Base-by-base conservation (phyloP, 495 filamentous ascomycete species). In the Friedmanniomyces endolithicus region DNA sequence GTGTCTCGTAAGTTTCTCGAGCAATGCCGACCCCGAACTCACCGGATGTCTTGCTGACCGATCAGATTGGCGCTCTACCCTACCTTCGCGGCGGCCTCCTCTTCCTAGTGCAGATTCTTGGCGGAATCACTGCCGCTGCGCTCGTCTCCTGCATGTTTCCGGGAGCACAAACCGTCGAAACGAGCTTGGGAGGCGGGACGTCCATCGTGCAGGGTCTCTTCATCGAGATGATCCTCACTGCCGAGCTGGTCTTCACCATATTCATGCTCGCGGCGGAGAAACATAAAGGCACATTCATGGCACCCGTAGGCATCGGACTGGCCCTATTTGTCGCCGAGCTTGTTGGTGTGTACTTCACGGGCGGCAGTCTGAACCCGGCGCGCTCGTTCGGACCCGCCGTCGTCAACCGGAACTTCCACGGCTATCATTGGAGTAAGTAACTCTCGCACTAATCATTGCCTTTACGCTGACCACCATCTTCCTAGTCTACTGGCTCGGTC, bases 231-330 rank as follows among this genome's bases (percentile, higher is more conserved):
- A 83, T 94, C 57, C 74, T 90, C 12, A 92, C 87, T 0, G 77
- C 83, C 1, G 77, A 88, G 66, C 70, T 94, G 29, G 79, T 89
- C 19, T 80, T 90, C 52, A 77, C 85, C 6, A 82, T 90, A 31
- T 85, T 90, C 69, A 87, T 94, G 78, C 69, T 92, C 46, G 87
- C 87, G 2, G 82, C 81, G 16, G 86, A 90, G 67, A 92, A 90
- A 69, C 84, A 88, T 66, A 83, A 84, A 61, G 81, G 74, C 6
- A 92, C 88, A 0, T 89, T 78, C 60, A 70, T 89, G 12, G 88
- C 88, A 0, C 87, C 87, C 0, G 74, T 90, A 1, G 87, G 78
- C 0, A 90, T 94, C 58, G 88, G 86, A 22, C 33, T 50, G 23
- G 24, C 41, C 20, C 39, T 48, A 20, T 53, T 49, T 27, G 48